Conservation (phyloP, 257 asterid species). For the Jacaranda mimosifolia region DNA sequence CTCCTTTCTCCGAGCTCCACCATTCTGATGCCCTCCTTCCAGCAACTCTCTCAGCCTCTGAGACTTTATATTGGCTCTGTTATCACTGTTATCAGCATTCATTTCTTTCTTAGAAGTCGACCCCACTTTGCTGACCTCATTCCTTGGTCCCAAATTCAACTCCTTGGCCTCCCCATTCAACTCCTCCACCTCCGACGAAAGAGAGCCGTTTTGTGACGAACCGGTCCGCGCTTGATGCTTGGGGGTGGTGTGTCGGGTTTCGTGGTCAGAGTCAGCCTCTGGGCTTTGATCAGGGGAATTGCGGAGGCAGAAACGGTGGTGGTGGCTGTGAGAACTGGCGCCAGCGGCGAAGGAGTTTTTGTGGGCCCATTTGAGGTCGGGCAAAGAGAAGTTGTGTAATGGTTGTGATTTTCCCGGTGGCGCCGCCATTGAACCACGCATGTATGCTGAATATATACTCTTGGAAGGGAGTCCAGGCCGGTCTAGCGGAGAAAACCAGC, state of each 20-base stretch:
- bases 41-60: constrained; percentile 48
- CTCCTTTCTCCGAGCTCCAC: constrained; percentile 49
- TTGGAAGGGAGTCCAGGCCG: background rate
- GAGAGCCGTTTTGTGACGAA: constrained; percentile 18
- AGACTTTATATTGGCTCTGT: constrained; percentile 39
- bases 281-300: constrained; percentile 54
- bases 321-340: constrained; percentile 45
- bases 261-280: constrained; percentile 41
- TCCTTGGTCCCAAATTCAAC: constrained; percentile 78
- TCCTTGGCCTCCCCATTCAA: constrained; percentile 58
- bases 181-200: constrained; percentile 42
- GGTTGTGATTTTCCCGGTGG: constrained; percentile 81
- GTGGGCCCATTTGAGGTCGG: constrained; percentile 82
- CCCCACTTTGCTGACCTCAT: constrained; percentile 46
- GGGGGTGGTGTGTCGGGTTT: constrained; percentile 30
- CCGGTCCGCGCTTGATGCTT: constrained; percentile 24
- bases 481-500: constrained; percentile 16
- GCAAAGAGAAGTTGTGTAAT: constrained; percentile 77
- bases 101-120: constrained; percentile 38
- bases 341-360: constrained; percentile 48
- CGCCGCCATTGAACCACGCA: constrained; percentile 64
- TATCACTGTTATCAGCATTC: constrained; percentile 27
- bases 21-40: constrained; percentile 52
- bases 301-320: constrained; percentile 67
- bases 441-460: background rate